A percentile compares a stretch with the other conserved stretches of the same genome.
Conservation (phyloP, 164 flowering plant genomes). For the Buxus sempervirens region DNA sequence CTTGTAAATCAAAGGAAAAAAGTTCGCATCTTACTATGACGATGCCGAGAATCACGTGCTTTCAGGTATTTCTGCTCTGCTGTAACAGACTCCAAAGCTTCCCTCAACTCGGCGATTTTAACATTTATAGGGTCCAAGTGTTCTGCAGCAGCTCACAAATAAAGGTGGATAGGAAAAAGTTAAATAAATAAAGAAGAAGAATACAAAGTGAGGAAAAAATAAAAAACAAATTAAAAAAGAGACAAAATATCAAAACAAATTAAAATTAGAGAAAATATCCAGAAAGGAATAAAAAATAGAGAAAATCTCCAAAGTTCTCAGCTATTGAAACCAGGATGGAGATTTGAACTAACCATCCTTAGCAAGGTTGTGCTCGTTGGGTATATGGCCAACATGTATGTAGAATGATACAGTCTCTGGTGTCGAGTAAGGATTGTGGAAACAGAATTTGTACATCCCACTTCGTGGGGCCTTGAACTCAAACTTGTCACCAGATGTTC, state of each 20-base stretch:
- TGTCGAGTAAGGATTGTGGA: constrained; percentile 76
- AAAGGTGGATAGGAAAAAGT: too few relatives aligned
- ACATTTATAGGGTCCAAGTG: constrained; percentile 94
- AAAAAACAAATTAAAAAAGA: background rate
- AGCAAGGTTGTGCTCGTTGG: constrained; percentile 91
- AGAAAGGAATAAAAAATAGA: background rate
- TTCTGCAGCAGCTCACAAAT: constrained; percentile 43
- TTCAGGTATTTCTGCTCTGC: constrained; percentile 88
- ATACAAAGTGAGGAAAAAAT: too few relatives aligned
- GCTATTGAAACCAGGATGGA: background rate
- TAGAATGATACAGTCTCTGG: constrained; percentile 94
- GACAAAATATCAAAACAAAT: background rate
- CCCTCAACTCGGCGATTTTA: constrained; percentile 88
- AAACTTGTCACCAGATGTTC: constrained; percentile 93
- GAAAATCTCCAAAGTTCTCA: background rate
- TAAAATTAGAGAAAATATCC: background rate
- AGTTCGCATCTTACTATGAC: constrained; percentile 63
- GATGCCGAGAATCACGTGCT: constrained; percentile 94
- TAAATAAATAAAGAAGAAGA: too few relatives aligned
- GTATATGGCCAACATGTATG: constrained; percentile 94
- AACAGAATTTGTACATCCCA: constrained; percentile 98
- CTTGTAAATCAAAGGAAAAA: background rate
- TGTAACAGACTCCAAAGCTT: constrained; percentile 88
- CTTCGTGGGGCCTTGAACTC: constrained; percentile 80
- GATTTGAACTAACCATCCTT: constrained; percentile 73